Base-by-base conservation (phyloP, 2,329 filamentous ascomycete species). In the Dothistroma pini region DNA sequence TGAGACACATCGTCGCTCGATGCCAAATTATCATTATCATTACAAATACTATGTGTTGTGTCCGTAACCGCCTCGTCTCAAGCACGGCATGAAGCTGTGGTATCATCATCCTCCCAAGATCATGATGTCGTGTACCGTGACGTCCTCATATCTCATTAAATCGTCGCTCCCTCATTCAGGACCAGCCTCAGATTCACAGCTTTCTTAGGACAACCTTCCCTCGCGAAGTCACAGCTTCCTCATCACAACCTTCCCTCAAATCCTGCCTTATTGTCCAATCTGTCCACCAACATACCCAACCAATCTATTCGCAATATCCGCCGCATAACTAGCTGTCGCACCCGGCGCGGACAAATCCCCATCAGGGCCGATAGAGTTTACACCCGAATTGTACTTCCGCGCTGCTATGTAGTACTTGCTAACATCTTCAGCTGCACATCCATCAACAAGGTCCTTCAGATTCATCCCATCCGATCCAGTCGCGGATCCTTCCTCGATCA, bases 381-480 rank as follows among this genome's bases (percentile, higher is more conserved):
- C 56, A 25, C 79, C 79, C n/a, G 76, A 78, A 69, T 82, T 82
- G 72, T 81, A 82, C 34, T 77, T 74, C 48, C 79, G 73, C 21
- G 78, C 76, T 0, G 75, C 79, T 56, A 70, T 74, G 69, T 81
- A 81, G 72, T 74, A 80, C 51, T 76, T 78, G 56, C 70, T 68
- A 44, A 71, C 73, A 59, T 74, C 71, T n/a, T 54, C 61, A 10
- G 64, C 66, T 7, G 67, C 68, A 19, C 71, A 61, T 55, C 70
- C 55, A 12, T 29, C 32, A 31, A 54, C 22, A 7, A 54, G 31
- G 25, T 54, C 75, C 32, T 72, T 71, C 16, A 81, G 69, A 1
- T 78, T 78, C n/a, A 77, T 75, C 4, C 76, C 77, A 14, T 69
- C 66, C 8, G 69, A 59, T 14, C 78, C 77, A 31, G 78, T 78